Evolutionary conservation across 1,284 basidiomycete genomes (phyloP), one percentile per base, ranked within the genome.

Genomic region (Cystobasidium sp.): DNA sequence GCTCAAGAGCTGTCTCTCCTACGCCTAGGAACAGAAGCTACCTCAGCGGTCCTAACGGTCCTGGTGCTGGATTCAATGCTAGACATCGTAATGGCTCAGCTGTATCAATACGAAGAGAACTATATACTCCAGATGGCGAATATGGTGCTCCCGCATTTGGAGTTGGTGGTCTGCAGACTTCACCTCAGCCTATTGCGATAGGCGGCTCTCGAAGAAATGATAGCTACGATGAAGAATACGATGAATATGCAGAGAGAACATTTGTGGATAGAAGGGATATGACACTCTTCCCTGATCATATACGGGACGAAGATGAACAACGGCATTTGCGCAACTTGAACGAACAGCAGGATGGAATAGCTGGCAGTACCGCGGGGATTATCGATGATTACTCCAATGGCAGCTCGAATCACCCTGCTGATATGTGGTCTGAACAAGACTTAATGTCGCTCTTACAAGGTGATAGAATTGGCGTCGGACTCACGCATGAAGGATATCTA

Each of bases 361-460:
- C 10, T 1, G 8, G 41, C 3, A n/a, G 14, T 39, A 53, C 18
- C 24, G 67, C 56, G 5, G 31, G 31, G 31, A 31, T 31, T 5
- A 31, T 31, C 16, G 59, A 52, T 31, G 61, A 68, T 59, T 49
- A 61, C 24, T 64, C 65, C 22, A 14, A 41, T 39, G 56, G 62
- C 41, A 44, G 59, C n/a, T 52, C 65, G 46, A 59, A 62, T 52
- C 59, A 62, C 51, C 22, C 37, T 20, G 43, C 56, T 16, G 20
- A 71, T 52, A 31, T 56, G 16, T 24, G 72, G 77, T 51, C 65
- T 67, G 56, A 79, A 68, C 56, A 70, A 67, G 76, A 65, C 59
- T 63, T 80, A 16, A 78, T 79, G 9, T 75, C 78, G 16, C 79
- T 80, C 56, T 72, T 74, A 16, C 79, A 79, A 44, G 79, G 79